Conservation (phyloP, 208 protist species). For the Balamuthia mandrillaris region DNA sequence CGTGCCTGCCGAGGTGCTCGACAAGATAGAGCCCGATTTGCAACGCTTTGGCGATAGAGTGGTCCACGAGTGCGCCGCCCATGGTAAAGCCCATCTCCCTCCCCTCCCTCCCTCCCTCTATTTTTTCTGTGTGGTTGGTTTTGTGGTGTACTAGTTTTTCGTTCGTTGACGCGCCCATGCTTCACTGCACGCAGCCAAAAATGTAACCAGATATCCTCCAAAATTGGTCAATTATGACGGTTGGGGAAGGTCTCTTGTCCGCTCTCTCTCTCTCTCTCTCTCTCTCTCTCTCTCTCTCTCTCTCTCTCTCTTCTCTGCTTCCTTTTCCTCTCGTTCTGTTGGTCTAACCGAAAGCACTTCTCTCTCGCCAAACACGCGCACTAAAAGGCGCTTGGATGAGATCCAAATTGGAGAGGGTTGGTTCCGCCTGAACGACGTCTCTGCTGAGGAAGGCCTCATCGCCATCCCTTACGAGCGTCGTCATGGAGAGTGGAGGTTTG, state of each 20-base stretch:
- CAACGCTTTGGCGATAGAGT: slow-evolving; percentile 23
- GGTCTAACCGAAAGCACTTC: not conserved
- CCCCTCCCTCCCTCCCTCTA: too few species aligned
- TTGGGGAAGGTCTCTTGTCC: slow-evolving; percentile 1
- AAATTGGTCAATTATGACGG: too few species aligned
- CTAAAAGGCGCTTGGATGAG: slow-evolving; percentile 35
- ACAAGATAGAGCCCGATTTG: not conserved
- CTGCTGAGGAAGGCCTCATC: slow-evolving; percentile 44
- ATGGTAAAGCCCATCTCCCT: not conserved
- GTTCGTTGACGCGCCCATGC: too few species aligned
- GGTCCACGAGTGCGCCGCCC: not conserved
- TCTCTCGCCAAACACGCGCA: not conserved
- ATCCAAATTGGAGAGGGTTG: slow-evolving; percentile 28
- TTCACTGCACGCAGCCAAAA: too few species aligned
- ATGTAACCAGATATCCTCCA: too few species aligned
- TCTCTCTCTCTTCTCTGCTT: not conserved
- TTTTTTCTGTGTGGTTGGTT: too few species aligned
- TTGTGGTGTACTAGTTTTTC: too few species aligned
- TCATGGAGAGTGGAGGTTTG: not conserved
- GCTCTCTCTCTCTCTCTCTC: not conserved
- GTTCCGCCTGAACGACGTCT: slow-evolving; percentile 39
- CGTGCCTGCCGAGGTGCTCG: not conserved
- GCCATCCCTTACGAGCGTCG: slow-evolving; percentile 39
- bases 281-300: not conserved
- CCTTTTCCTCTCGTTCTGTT: not conserved